phyloP scores from a whole-genome alignment of 176 grass and related monocot species.

The Cenchrus fungigraminus region DNA sequence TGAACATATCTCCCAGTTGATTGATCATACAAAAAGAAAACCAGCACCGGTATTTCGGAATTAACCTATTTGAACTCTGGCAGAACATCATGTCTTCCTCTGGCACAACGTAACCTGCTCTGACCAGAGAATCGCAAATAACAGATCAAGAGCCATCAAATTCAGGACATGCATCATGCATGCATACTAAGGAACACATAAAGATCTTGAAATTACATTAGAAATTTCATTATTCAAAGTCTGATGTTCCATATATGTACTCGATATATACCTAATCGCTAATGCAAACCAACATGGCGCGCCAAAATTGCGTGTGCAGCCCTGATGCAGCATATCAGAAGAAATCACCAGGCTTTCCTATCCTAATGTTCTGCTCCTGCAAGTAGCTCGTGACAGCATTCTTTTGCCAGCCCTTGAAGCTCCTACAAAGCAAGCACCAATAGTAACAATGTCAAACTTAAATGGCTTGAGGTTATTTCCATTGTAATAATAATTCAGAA shows the following conservation, averaged over 20 bases:
- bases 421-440: conserved; percentile 54
- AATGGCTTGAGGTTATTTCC: neutral
- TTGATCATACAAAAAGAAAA: too few species aligned
- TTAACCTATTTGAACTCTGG: too few species aligned
- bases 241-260: conserved; percentile 21
- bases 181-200: neutral
- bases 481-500: neutral
- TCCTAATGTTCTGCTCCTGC: conserved; percentile 69
- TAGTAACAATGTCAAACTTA: neutral
- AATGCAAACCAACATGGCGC: neutral
- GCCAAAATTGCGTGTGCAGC: neutral
- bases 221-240: neutral
- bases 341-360: conserved; percentile 87
- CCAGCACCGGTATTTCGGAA: too few species aligned
- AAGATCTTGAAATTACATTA: neutral
- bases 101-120: neutral
- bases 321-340: conserved; percentile 29
- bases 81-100: too few species aligned
- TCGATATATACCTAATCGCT: neutral
- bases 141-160: neutral
- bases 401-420: conserved; percentile 97
- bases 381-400: conserved; percentile 77
- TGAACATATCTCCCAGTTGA: too few species aligned
- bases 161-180: neutral
- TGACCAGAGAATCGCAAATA: neutral